Conservation (phyloP, 345 rosid species). For the Camelina sativa region DNA sequence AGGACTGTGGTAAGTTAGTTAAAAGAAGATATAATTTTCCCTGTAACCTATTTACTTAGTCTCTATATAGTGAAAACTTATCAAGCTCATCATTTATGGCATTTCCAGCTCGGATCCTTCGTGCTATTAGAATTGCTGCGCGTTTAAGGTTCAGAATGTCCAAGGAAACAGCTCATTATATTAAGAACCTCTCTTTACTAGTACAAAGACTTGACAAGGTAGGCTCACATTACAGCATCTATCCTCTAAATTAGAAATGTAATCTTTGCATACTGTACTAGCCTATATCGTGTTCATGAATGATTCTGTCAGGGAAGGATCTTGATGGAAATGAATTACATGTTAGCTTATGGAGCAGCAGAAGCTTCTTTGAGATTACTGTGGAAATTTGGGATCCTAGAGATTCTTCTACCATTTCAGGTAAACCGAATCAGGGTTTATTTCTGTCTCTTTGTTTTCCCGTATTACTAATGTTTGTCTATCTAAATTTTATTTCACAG, state of each 20-base stretch:
- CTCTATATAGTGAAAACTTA: background rate
- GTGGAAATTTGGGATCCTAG: conserved; percentile 95
- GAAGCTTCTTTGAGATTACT: conserved; percentile 90
- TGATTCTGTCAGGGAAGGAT: conserved; percentile 65
- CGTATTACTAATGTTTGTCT: conserved; percentile 15
- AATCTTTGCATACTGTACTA: background rate
- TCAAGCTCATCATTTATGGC: background rate
- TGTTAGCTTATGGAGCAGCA: conserved; percentile 96
- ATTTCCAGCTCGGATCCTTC: conserved; percentile 80
- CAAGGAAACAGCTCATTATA: conserved; percentile 76
- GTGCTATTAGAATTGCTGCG: conserved; percentile 74
- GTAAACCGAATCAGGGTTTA: conserved; percentile 41
- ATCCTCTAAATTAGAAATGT: background rate
- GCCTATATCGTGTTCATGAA: background rate
- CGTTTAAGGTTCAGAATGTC: conserved; percentile 81
- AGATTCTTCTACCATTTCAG: conserved; percentile 84
- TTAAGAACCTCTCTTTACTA: conserved; percentile 60
- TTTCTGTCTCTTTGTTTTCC: conserved; percentile 15
- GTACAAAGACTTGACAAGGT: conserved; percentile 80
- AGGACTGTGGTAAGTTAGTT: conserved; percentile 65
- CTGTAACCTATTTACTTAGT: background rate
- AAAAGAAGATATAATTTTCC: background rate
- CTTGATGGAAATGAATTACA: conserved; percentile 95
- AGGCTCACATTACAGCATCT: conserved; percentile 27
- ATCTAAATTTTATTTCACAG: conserved; percentile 49